Percentiles rank a stretch among this genome's conserved stretches.
Conservation (phyloP, 75 land plant genomes). For the Larix kaempferi region DNA sequence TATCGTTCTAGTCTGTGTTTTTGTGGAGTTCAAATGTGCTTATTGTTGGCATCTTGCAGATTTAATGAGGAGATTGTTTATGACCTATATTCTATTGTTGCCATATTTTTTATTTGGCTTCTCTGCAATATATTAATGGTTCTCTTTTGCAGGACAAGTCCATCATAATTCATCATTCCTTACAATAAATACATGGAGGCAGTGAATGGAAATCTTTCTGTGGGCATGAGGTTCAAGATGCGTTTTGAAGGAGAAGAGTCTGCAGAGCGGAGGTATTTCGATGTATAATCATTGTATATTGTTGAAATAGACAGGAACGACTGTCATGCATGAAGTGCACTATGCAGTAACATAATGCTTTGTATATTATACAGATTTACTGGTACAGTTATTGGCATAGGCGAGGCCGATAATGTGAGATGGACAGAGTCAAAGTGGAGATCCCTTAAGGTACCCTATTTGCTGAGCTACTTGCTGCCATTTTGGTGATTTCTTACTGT, state of each 20-base stretch:
- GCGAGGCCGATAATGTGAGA: constrained; percentile 48
- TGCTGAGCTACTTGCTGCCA: background rate
- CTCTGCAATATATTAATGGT: background rate
- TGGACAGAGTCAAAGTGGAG: constrained; percentile 86
- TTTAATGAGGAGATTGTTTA: background rate
- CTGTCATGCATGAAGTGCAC: background rate
- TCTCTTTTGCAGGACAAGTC: constrained; percentile 61
- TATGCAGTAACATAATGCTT: background rate
- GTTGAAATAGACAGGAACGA: background rate
- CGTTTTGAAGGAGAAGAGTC: constrained; percentile 73
- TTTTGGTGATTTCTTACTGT: background rate
- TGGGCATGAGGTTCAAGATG: constrained; percentile 83
- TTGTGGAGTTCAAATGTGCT: background rate
- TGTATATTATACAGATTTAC: constrained; percentile 31
- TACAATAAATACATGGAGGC: constrained; percentile 55
- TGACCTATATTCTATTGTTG: background rate
- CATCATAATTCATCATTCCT: constrained; percentile 82
- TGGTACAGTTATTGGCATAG: constrained; percentile 63
- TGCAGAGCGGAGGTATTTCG: constrained; percentile 53
- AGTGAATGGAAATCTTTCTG: constrained; percentile 25
- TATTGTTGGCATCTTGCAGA: background rate
- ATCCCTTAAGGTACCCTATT: constrained; percentile 47
- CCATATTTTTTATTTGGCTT: background rate
- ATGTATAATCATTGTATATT: background rate
- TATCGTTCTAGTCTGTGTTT: background rate